phyloP scores from a whole-genome alignment of 2,329 filamentous ascomycete genomes.

The Cladosporium oxysporum region DNA sequence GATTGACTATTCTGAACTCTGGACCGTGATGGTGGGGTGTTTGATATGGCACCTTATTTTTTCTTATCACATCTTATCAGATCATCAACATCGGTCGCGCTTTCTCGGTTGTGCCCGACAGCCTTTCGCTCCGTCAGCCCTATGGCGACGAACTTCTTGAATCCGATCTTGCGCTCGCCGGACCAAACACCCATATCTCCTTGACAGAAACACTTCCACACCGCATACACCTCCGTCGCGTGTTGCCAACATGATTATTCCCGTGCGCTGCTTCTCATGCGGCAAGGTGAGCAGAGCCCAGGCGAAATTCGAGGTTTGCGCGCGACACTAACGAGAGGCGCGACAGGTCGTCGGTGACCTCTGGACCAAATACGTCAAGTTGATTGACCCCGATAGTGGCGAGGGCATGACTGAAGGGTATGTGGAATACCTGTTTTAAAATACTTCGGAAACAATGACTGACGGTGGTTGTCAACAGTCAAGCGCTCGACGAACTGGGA shows the following conservation, averaged over 20 bases:
- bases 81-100: neutral
- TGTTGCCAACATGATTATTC: conserved; percentile 85
- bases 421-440: neutral
- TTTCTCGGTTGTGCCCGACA: neutral
- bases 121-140: neutral
- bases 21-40: neutral
- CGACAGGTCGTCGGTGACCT: conserved; percentile 89
- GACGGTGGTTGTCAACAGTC: conserved; percentile 55
- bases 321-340: conserved; percentile 34
- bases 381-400: conserved; percentile 82
- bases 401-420: conserved; percentile 51
- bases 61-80: conserved; percentile 1
- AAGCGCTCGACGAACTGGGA: conserved; percentile 93
- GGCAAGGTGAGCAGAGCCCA: conserved; percentile 73
- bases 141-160: conserved; percentile 12
- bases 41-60: conserved; percentile 1
- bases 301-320: conserved; percentile 14
- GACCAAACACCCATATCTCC: neutral
- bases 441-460: neutral
- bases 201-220: neutral
- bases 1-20: neutral
- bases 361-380: conserved; percentile 91
- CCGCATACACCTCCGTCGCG: conserved; percentile 5
- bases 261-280: conserved; percentile 97
- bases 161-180: conserved; percentile 8